phyloP scores from a whole-genome alignment of 306 rosid species.

The Cicer cuneatum region DNA sequence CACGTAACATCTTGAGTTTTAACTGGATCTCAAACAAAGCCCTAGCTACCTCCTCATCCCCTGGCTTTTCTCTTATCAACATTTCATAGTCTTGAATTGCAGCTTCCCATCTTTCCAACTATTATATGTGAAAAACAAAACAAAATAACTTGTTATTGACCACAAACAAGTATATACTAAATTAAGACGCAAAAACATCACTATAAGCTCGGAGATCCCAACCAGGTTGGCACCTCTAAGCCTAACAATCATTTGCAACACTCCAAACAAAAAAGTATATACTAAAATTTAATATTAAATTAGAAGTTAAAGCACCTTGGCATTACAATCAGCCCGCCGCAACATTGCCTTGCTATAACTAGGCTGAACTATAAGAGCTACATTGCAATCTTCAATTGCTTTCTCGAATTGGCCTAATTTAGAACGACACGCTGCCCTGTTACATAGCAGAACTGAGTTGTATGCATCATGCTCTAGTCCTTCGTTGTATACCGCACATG shows the following conservation, averaged over 20 bases:
- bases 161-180: neutral
- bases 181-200: no score
- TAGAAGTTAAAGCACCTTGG: conserved; percentile 62
- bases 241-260: no score
- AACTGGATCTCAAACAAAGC: conserved; percentile 82
- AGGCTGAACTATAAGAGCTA: conserved; percentile 77
- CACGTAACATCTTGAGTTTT: conserved; percentile 68
- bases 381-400: conserved; percentile 90
- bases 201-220: no score
- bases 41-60: conserved; percentile 84
- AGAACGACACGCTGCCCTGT: conserved; percentile 94
- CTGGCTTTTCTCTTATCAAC: conserved; percentile 83
- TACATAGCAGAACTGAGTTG: conserved; percentile 84
- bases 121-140: conserved; percentile 39
- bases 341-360: conserved; percentile 90
- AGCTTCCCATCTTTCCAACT: conserved; percentile 95
- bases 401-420: conserved; percentile 88
- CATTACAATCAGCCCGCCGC: conserved; percentile 85
- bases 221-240: no score
- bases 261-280: neutral
- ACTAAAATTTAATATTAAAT: conserved; percentile 10
- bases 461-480: conserved; percentile 78
- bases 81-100: conserved; percentile 87
- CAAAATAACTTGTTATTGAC: neutral
- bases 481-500: conserved; percentile 69